phyloP scores from a whole-genome alignment of 2,329 filamentous ascomycete genomes.

The Didymella pinodella region DNA sequence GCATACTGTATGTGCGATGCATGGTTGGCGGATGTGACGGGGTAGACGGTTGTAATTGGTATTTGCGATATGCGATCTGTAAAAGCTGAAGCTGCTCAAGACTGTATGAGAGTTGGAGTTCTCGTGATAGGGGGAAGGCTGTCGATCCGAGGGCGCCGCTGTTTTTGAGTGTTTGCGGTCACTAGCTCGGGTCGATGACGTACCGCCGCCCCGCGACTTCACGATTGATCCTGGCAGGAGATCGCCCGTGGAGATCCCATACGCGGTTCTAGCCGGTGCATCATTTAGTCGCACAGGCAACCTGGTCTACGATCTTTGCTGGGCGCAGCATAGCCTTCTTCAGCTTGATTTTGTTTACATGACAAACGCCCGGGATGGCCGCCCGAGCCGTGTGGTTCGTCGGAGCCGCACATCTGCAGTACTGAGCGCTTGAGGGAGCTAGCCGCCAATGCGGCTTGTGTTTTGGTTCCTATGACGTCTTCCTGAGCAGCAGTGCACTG shows the following conservation, averaged over 20 bases:
- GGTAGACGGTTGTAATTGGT: neutral
- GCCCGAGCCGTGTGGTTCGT: constrained; percentile 1
- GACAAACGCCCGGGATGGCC: neutral
- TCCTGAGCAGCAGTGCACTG: constrained; percentile 1
- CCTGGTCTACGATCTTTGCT: constrained; percentile 20
- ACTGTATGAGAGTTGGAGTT: constrained; percentile 3
- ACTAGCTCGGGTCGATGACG: constrained; percentile 20
- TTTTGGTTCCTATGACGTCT: constrained; percentile 19
- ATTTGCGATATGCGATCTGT: constrained; percentile 4
- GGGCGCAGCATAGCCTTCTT: constrained; percentile 1
- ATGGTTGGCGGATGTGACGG: constrained; percentile 59
- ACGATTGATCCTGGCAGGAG: constrained; percentile 18
- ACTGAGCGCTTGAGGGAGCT: neutral
- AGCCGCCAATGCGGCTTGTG: constrained; percentile 5
- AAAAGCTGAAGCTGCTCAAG: constrained; percentile 3
- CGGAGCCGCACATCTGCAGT: constrained; percentile 1
- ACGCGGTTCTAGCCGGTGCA: constrained; percentile 22
- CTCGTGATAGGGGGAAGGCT: constrained; percentile 13
- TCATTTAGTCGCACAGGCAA: constrained; percentile 22
- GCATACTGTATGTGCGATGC: constrained; percentile 91
- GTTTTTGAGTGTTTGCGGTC: constrained; percentile 24
- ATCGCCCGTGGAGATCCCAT: constrained; percentile 20
- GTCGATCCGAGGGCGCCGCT: constrained; percentile 19
- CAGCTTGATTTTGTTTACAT: constrained; percentile 8
- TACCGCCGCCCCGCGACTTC: constrained; percentile 15